Evolutionary conservation across 2,329 filamentous ascomycete species (phyloP).

Genomic region (Pseudopithomyces chartarum): DNA sequence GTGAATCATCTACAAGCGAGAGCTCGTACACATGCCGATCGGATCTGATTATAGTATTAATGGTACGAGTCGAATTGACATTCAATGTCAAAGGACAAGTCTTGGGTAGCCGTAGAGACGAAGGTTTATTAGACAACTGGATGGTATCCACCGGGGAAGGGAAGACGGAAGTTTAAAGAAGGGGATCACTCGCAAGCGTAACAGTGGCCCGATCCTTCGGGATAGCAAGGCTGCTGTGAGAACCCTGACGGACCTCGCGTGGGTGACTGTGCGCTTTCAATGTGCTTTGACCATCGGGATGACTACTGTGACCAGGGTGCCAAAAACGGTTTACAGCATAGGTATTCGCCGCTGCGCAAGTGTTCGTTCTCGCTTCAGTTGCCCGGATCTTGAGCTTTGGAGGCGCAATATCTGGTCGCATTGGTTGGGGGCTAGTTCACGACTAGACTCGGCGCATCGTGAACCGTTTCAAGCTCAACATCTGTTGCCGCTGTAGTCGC

Average conservation of each 20-base stretch:
- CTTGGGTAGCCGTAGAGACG: neutral
- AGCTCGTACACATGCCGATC: neutral
- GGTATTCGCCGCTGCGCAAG: neutral
- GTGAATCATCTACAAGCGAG: slow-evolving; percentile 2
- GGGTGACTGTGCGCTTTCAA: slow-evolving; percentile 3
- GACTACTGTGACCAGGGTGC: neutral
- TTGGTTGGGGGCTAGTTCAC: too few species aligned
- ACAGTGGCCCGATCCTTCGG: slow-evolving; percentile 3
- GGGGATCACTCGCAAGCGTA: slow-evolving; percentile 2
- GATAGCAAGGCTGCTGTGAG: slow-evolving; percentile 7
- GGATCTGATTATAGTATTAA: neutral
- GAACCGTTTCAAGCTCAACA: too few species aligned
- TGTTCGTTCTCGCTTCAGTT: too few species aligned
- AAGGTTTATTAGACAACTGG: neutral
- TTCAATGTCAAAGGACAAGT: neutral
- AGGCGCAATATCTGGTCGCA: too few species aligned
- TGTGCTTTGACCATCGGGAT: slow-evolving; percentile 4
- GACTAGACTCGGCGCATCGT: too few species aligned
- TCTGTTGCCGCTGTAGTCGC: too few species aligned
- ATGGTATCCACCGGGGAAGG: neutral
- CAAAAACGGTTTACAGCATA: slow-evolving; percentile 1
- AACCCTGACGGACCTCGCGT: slow-evolving; percentile 5
- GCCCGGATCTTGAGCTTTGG: too few species aligned
- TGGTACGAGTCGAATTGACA: neutral
- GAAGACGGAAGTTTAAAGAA: neutral